Conservation (phyloP, 1,284 basidiomycete species). For the Ustilago vetiveriae region DNA sequence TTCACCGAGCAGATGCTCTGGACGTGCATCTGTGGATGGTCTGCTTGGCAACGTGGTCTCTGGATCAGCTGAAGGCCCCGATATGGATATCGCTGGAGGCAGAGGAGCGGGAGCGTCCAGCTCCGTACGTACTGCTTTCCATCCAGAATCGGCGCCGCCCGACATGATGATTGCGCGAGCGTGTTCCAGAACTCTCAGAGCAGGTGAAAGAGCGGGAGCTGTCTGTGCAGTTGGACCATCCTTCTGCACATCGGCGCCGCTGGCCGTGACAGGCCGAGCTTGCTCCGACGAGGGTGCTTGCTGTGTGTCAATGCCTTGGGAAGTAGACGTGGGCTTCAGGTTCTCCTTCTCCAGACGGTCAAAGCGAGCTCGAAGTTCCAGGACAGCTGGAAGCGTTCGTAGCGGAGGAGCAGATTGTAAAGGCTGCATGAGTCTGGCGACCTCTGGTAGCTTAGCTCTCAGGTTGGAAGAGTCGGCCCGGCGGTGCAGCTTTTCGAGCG, state of each 20-base stretch:
- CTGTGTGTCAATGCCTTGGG: background rate
- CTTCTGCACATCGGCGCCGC: background rate
- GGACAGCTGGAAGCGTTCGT: conserved; percentile 19
- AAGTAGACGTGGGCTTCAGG: background rate
- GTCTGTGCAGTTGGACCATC: background rate
- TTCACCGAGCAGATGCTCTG: conserved; percentile 20
- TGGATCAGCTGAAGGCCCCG: background rate
- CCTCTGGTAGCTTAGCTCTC: conserved; percentile 9
- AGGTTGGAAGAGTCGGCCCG: conserved; percentile 8
- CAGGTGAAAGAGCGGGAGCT: conserved; percentile 12
- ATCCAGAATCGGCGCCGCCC: conserved; percentile 22
- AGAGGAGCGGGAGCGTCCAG: conserved; percentile 25
- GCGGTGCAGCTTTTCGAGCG: conserved; percentile 27
- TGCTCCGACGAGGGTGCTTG: background rate
- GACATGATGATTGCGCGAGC: conserved; percentile 35
- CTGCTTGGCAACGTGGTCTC: conserved; percentile 6
- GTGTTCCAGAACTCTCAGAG: conserved; percentile 26
- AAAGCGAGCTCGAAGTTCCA: conserved; percentile 34
- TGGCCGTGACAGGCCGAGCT: background rate
- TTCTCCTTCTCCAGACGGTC: conserved; percentile 14
- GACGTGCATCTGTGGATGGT: conserved; percentile 14
- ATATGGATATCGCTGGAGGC: conserved; percentile 2
- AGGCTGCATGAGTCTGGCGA: conserved; percentile 10
- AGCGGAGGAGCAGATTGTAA: conserved; percentile 10
- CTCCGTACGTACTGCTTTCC: conserved; percentile 36